Base-by-base conservation (phyloP, 2,329 filamentous ascomycete species). In the Ascochyta clinopodiicola region DNA sequence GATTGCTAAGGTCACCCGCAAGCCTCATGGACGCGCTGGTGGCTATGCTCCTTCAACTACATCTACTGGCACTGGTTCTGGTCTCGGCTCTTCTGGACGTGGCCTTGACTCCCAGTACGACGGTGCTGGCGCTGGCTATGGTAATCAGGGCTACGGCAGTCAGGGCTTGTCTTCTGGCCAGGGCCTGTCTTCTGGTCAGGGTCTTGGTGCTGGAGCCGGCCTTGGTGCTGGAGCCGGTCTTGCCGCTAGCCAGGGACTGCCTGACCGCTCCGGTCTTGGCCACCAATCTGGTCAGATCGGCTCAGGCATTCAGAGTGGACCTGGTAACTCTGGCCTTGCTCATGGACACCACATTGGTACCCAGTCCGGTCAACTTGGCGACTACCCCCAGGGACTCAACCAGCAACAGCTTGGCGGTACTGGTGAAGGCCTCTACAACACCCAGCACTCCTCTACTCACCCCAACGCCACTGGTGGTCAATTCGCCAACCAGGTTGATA, bases 1-100 rank as follows among this genome's bases (percentile, higher is more conserved):
- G 59, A 72, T 82, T 34, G 74, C 76, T 1, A 64, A 79, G 34
- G 77, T 89, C 48, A 80, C 75, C 32, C 85, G 86, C 69, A 89
- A 89, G 78, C 78, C 83, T 19, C 85, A 86, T 67, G 73, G 74
- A 34, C 78, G 78, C 38, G 71, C 76, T 43, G 62, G 66, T 25
- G 77, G 75, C 24, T 67, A 71, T 52, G 57, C 56, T 37, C 39
- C 72, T 29, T 40, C 61, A 3, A 46, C 56, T 37, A 63, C 60
- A 38, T 54, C 59, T 24, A 60, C 56, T 35, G 63, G 61, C 38
- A 58, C 49, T 35, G 57, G 60, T 10, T 54, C 53, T 40, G 61
- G 64, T 46, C 58, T 62, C 43, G 63, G 54, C 5, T 42, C 35
- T 21, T 22, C 22, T 4, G 22, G 27, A 13, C 42, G 19, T 44